A percentile compares a stretch with the other conserved stretches of the same genome.
phyloP scores from a whole-genome alignment of 2,329 filamentous ascomycete genomes.

The Paracoccidioides brasiliensis region DNA sequence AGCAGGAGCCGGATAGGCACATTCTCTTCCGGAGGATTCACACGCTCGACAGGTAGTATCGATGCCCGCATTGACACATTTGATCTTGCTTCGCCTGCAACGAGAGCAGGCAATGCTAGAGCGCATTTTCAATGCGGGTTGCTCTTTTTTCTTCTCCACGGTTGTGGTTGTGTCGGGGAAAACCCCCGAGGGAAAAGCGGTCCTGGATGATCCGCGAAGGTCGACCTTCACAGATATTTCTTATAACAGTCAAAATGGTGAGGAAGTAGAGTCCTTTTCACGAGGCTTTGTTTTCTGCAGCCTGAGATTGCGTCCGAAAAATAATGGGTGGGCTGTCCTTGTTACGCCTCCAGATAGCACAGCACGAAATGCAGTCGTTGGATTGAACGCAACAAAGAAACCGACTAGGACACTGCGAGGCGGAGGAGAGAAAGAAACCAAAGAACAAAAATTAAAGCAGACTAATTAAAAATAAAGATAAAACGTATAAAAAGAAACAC shows the following conservation, averaged over 20 bases:
- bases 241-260: background rate
- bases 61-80: slow-evolving; percentile 68
- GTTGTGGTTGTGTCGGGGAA: slow-evolving; percentile 4
- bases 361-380: background rate
- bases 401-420: background rate
- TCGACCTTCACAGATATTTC: background rate
- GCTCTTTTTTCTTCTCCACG: slow-evolving; percentile 13
- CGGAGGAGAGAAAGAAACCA: background rate
- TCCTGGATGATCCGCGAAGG: background rate
- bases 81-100: slow-evolving; percentile 71
- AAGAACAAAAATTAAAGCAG: slow-evolving; percentile 1
- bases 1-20: slow-evolving; percentile 49
- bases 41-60: slow-evolving; percentile 62
- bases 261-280: background rate
- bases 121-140: slow-evolving; percentile 43
- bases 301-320: background rate
- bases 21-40: slow-evolving; percentile 56
- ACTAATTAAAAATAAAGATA: background rate
- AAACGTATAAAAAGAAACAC: background rate
- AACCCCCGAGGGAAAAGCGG: background rate
- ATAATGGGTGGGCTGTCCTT: slow-evolving; percentile 6
- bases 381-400: slow-evolving; percentile 2
- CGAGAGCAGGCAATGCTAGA: slow-evolving; percentile 67
- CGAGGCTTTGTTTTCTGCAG: background rate
- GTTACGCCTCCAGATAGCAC: background rate